A percentile compares a stretch with the other conserved stretches of the same genome.
phyloP scores from a whole-genome alignment of 331 rosid genomes.

The Arachis monticola region DNA sequence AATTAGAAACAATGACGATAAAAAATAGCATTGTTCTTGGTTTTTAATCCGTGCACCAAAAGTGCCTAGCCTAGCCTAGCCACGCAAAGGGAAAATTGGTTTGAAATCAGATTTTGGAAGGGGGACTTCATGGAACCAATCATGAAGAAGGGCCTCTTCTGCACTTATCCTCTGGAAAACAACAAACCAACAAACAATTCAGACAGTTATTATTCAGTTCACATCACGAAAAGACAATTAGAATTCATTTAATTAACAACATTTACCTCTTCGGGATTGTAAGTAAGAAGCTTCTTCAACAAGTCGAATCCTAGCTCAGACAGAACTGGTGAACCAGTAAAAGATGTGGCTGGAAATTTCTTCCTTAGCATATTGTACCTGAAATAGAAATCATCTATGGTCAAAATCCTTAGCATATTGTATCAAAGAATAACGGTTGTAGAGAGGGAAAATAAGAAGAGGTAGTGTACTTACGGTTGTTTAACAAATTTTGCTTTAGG shows the following conservation, averaged over 20 bases:
- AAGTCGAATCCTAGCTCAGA: constrained; percentile 85
- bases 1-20: constrained; percentile 31
- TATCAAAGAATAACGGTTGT: neutral
- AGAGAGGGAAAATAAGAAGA: neutral
- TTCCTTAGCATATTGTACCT: constrained; percentile 73
- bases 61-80: constrained; percentile 40
- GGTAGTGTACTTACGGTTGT: constrained; percentile 61
- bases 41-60: constrained; percentile 35
- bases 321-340: constrained; percentile 78
- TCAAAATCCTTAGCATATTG: neutral
- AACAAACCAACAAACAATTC: too few relatives aligned
- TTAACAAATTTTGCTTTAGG: constrained; percentile 65
- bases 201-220: neutral
- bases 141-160: constrained; percentile 80
- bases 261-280: constrained; percentile 73
- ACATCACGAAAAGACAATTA: neutral
- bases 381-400: constrained; percentile 36
- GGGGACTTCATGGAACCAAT: constrained; percentile 81
- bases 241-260: neutral
- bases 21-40: constrained; percentile 31
- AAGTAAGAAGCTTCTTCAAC: constrained; percentile 73
- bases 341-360: constrained; percentile 84
- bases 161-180: constrained; percentile 74
- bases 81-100: constrained; percentile 48
- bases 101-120: constrained; percentile 66